Evolutionary conservation across 1,284 basidiomycete genomes (phyloP), one percentile per base, ranked within the genome.

Genomic region (Ustilago shanxiensis): DNA sequence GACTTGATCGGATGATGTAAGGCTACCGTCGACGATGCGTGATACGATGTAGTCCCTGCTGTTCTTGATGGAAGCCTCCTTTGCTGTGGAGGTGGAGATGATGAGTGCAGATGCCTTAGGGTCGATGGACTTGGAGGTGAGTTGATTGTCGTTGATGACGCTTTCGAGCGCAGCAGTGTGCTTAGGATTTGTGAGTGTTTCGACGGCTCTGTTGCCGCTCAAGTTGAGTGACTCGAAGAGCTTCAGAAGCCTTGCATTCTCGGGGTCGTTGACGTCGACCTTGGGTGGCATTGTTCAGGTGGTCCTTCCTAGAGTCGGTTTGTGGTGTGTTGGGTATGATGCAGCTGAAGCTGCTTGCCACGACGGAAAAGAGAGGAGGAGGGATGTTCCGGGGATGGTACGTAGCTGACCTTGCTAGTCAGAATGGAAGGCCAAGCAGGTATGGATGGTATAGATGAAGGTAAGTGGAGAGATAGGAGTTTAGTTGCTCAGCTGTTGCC

Each of bases 1-100:
- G 39, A 97, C 91, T 88, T 98, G 95, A 84, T 98, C 96, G 7
- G 91, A 90, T 44, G 90, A 91, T 88, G 92, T 93, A 69, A 99
- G 86, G 78, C 90, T 90, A 24, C 90, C 92, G 67, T 91, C 90
- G 26, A 92, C 84, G 78, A 98, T 91, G 69, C 90, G 91, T 33
- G 88, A 87, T 44, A 95, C 89, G 20, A 93, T 87, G 85, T 92
- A 95, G 60, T 88, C 89, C 79, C 90, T 89, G 85, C 91, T 90
- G n/a, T 87, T 87, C 41, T 89, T 87, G 80, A 89, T 72, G 89
- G 89, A 86, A 85, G 93, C 94, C 3, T 88, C 87, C 28, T 70
- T 69, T 16, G 92, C 88, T 53, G 90, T 89, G 16, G 90, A 89
- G 24, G 92, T 91, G 33, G 74, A 79, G 57, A 92, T 91, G 54